phyloP scores from a whole-genome alignment of 108 stramenopile genomes.

The Mediolabrus comicus region DNA sequence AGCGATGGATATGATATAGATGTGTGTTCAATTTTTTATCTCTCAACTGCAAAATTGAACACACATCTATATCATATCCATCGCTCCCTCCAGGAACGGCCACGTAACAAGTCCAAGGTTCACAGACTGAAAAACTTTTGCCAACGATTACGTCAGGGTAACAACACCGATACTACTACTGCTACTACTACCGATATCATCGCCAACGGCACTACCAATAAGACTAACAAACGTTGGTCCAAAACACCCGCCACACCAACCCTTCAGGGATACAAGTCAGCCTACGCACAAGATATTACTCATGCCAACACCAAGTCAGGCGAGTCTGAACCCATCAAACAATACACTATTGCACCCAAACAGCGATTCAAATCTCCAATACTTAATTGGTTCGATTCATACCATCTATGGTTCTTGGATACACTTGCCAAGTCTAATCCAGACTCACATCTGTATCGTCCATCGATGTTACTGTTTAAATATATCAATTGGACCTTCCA shows the following conservation, averaged over 20 bases:
- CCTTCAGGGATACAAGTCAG: not conserved
- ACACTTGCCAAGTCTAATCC: not conserved
- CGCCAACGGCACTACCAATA: not conserved
- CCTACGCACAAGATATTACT: not conserved
- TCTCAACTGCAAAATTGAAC: no score
- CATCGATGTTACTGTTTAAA: conserved; percentile 7
- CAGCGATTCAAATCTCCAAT: not conserved
- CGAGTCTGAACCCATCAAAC: not conserved
- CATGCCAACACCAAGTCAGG: no score
- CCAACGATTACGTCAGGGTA: no score
- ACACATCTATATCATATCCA: no score
- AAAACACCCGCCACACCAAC: not conserved
- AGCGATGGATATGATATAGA: no score
- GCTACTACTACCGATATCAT: no score
- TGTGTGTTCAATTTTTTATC: no score
- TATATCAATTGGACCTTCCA: conserved; percentile 48
- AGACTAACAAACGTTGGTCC: not conserved
- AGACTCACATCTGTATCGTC: conserved; percentile 27
- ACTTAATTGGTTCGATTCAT: conserved; percentile 25
- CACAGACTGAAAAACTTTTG: no score
- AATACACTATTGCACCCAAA: not conserved
- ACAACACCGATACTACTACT: no score
- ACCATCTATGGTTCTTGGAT: not conserved
- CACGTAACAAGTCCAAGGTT: no score
- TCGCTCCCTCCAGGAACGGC: no score